These are phyloP conservation scores for Coprinellus micaceus DNA, from an alignment of 768 basidiomycete genomes.

Conservation along the genomic window DNA sequence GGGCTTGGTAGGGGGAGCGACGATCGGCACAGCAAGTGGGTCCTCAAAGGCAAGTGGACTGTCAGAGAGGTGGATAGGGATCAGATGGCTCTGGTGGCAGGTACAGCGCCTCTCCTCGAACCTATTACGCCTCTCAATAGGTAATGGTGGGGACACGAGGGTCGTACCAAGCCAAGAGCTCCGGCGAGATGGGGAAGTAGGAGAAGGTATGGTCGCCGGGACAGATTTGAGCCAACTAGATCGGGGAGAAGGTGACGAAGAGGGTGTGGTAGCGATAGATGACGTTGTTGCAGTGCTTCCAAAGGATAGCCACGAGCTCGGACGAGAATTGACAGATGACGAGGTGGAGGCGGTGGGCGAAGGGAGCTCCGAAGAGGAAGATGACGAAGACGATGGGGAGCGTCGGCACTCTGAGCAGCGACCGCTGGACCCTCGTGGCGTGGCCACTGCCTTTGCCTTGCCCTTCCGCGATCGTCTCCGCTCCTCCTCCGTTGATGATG, in stretches of 20 bases:
- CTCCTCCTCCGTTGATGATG: constrained; percentile 40
- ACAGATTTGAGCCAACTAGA: constrained; percentile 23
- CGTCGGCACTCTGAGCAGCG: constrained; percentile 19
- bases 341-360: constrained; percentile 14
- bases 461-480: constrained; percentile 20
- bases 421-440: neutral
- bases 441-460: constrained; percentile 24
- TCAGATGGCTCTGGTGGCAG: neutral
- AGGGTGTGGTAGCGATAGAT: constrained; percentile 1
- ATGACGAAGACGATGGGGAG: constrained; percentile 1
- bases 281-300: constrained; percentile 5
- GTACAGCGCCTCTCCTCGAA: neutral
- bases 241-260: constrained; percentile 11
- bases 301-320: constrained; percentile 4
- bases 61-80: constrained; percentile 19
- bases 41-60: constrained; percentile 18
- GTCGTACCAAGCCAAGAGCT: constrained; percentile 34
- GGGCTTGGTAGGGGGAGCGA: neutral
- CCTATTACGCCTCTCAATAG: constrained; percentile 11
- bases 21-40: neutral
- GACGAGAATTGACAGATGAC: constrained; percentile 1
- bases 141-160: constrained; percentile 31
- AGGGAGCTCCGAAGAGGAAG: constrained; percentile 7
- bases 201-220: constrained; percentile 18
- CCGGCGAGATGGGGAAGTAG: constrained; percentile 23